Percentiles rank a stretch among this genome's conserved stretches.
Conservation (phyloP, 352 stramenopile species). For the Phytopythium boreale region DNA sequence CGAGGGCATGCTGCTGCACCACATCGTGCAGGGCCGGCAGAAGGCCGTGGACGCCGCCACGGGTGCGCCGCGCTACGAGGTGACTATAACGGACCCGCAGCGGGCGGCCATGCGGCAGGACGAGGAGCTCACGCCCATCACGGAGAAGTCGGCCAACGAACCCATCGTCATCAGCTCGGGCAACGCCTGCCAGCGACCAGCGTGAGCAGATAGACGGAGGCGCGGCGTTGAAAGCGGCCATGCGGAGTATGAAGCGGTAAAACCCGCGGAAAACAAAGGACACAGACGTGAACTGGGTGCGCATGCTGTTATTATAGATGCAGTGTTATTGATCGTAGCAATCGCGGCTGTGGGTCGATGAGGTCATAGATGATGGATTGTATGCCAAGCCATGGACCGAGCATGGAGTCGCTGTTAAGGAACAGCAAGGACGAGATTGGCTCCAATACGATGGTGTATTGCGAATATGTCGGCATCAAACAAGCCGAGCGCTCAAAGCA, state of each 20-base stretch:
- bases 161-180: constrained; percentile 80
- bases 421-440: neutral
- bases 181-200: constrained; percentile 68
- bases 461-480: neutral
- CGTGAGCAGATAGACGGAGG: constrained; percentile 10
- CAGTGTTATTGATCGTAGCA: neutral
- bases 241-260: neutral
- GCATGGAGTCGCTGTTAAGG: no score
- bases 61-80: constrained; percentile 49
- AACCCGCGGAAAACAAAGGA: neutral
- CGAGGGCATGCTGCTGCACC: constrained; percentile 81
- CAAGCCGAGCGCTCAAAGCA: neutral
- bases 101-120: constrained; percentile 75
- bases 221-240: neutral
- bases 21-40: constrained; percentile 79
- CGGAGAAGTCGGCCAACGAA: constrained; percentile 65
- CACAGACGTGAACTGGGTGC: neutral
- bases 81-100: constrained; percentile 81
- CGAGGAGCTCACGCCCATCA: constrained; percentile 78
- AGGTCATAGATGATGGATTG: no score
- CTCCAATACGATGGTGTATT: neutral
- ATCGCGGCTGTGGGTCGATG: no score
- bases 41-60: constrained; percentile 32
- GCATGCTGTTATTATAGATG: neutral
- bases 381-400: no score